Conservation (phyloP, 2,329 filamentous ascomycete genomes). For the Catunica adiposa region DNA sequence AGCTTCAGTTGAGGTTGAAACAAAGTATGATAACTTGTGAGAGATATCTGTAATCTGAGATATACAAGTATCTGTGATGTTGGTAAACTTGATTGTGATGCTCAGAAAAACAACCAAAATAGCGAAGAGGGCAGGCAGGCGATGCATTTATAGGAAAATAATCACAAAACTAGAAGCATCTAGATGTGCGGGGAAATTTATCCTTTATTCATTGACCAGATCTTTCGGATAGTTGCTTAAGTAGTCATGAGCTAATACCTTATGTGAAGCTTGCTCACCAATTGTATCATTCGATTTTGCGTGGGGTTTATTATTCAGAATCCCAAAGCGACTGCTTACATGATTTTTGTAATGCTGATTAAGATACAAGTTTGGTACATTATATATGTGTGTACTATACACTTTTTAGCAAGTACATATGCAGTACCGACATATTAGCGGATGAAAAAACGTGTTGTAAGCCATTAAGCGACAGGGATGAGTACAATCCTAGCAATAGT, state of each 20-base stretch:
- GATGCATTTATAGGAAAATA: conserved; percentile 25
- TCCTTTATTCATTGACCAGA: neutral
- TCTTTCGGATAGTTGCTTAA: neutral
- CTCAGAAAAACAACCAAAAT: conserved; percentile 25
- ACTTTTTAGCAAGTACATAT: no score
- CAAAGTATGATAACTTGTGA: no score
- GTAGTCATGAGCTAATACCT: no score
- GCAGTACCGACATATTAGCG: no score
- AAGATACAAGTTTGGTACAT: neutral
- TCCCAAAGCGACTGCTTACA: neutral
- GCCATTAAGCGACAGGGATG: no score
- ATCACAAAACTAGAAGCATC: neutral
- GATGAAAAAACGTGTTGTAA: no score
- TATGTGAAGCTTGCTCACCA: no score
- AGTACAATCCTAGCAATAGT: no score
- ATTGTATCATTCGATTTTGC: no score
- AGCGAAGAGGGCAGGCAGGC: conserved; percentile 20
- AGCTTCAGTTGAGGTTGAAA: no score
- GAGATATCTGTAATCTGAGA: conserved; percentile 14
- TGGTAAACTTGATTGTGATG: conserved; percentile 21
- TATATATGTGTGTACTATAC: no score
- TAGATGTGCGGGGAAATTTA: neutral
- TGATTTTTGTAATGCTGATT: neutral
- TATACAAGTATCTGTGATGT: conserved; percentile 9
- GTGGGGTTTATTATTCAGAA: neutral